phyloP scores from a whole-genome alignment of 129 eudicot species.

The Tanacetum coccineum region DNA sequence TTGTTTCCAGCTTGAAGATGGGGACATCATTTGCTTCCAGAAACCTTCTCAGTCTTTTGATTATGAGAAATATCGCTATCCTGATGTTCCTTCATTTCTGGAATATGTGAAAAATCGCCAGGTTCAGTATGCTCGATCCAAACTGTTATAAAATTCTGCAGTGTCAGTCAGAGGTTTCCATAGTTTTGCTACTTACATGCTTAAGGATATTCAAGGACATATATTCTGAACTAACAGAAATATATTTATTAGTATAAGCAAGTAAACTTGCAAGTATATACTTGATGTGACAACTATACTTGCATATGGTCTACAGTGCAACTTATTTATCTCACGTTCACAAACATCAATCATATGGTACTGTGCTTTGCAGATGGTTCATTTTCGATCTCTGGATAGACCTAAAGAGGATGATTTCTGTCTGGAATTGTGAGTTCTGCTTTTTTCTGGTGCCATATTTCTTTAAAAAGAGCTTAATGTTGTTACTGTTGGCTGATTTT shows the following conservation, averaged over 20 bases:
- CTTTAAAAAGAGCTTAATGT: background rate
- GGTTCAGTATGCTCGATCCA: constrained; percentile 28
- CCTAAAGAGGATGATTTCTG: constrained; percentile 94
- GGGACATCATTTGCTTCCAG: constrained; percentile 95
- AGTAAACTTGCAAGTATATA: background rate
- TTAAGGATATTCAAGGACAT: background rate
- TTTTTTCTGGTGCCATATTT: background rate
- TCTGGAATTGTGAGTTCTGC: constrained; percentile 71
- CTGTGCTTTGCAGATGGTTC: constrained; percentile 57
- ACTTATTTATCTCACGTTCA: no score
- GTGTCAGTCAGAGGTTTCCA: background rate
- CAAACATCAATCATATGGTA: constrained; percentile 5
- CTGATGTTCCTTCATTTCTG: constrained; percentile 80
- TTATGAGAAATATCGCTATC: constrained; percentile 48
- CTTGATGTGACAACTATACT: no score
- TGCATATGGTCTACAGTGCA: no score
- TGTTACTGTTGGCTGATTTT: constrained; percentile 16
- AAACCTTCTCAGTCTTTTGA: constrained; percentile 47
- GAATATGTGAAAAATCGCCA: constrained; percentile 85
- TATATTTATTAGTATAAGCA: background rate
- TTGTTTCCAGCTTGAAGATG: constrained; percentile 72
- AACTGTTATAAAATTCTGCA: background rate
- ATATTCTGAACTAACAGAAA: background rate
- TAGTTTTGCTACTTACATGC: background rate
- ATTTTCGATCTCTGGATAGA: constrained; percentile 71